Conservation (phyloP, 2,329 filamentous ascomycete species). For the Clarireedia monteithiana region DNA sequence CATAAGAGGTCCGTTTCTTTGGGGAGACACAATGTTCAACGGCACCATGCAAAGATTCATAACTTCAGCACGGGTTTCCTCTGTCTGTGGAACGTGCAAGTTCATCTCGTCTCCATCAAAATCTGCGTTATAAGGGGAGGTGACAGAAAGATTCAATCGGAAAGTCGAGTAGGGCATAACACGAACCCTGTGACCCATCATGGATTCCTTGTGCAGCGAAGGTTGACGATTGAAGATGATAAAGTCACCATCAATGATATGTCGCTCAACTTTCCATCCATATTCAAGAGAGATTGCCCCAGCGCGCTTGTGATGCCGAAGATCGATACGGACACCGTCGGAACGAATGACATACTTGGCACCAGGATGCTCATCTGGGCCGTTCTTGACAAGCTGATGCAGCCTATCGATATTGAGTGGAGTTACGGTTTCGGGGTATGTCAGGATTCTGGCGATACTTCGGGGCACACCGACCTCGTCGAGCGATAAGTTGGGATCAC, state of each 20-base stretch:
- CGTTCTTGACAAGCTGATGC: conserved; percentile 82
- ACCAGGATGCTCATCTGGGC: conserved; percentile 89
- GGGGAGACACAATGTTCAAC: conserved; percentile 94
- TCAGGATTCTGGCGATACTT: conserved; percentile 86
- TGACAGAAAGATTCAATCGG: conserved; percentile 93
- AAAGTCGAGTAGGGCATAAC: conserved; percentile 99
- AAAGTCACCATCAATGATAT: conserved; percentile 91
- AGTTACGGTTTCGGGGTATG: conserved; percentile 95
- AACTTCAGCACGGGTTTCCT: conserved; percentile 93
- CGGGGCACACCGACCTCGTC: conserved; percentile 96
- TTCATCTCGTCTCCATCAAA: conserved; percentile 99
- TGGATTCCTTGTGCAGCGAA: conserved; percentile 98
- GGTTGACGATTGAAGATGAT: conserved; percentile 99
- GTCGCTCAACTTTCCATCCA: conserved; percentile 97
- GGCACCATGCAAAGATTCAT: conserved; percentile 96
- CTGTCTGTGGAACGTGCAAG: conserved; percentile 94
- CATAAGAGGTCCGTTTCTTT: conserved; percentile 95
- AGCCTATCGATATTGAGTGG: conserved; percentile 96
- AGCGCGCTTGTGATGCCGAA: conserved; percentile 81
- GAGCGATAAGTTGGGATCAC: conserved; percentile 91
- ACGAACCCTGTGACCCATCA: conserved; percentile 97
- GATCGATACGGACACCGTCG: conserved; percentile 87
- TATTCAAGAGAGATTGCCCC: conserved; percentile 84
- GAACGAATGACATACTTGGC: conserved; percentile 94
- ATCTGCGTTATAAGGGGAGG: conserved; percentile 98